Percentiles rank a stretch among this genome's conserved stretches.
Conservation (phyloP, 352 stramenopile genomes). For the Phytophthora megakarya region DNA sequence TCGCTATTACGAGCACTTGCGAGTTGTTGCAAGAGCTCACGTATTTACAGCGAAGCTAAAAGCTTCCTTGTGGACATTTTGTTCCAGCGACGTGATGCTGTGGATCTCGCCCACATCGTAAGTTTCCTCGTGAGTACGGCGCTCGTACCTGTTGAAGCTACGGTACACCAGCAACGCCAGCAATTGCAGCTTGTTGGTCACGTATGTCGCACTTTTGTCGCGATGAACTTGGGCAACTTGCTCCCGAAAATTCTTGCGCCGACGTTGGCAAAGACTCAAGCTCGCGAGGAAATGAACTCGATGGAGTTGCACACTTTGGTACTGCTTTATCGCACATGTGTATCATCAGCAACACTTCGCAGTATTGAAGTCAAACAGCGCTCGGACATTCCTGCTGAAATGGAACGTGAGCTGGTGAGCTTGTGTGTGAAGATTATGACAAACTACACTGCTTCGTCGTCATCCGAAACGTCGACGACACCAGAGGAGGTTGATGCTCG, state of each 20-base stretch:
- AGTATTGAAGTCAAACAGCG: conserved; percentile 23
- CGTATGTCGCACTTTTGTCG: conserved; percentile 61
- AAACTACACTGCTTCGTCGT: conserved; percentile 8
- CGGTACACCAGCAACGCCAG: conserved; percentile 30
- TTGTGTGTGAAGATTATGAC: conserved; percentile 31
- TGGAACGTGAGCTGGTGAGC: conserved; percentile 46
- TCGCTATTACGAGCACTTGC: conserved; percentile 68
- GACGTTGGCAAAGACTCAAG: conserved; percentile 54
- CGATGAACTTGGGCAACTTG: conserved; percentile 71
- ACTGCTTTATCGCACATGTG: conserved; percentile 62
- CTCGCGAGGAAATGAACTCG: conserved; percentile 38
- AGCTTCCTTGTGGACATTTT: conserved; percentile 85
- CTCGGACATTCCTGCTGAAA: conserved; percentile 50
- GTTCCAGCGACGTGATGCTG: conserved; percentile 56
- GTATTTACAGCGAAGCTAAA: conserved; percentile 71
- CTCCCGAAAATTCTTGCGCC: conserved; percentile 74
- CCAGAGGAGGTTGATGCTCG: conserved; percentile 27
- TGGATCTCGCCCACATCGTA: conserved; percentile 78
- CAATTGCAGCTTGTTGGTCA: conserved; percentile 69
- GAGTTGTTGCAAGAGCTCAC: conserved; percentile 74
- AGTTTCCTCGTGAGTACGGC: conserved; percentile 83
- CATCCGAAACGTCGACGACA: conserved; percentile 14
- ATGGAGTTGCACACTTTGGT: conserved; percentile 66
- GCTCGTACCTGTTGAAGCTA: conserved; percentile 44
- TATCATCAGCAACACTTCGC: conserved; percentile 41